Base-by-base conservation (phyloP, 2,329 filamentous ascomycete genomes). In the Cordyceps militaris region DNA sequence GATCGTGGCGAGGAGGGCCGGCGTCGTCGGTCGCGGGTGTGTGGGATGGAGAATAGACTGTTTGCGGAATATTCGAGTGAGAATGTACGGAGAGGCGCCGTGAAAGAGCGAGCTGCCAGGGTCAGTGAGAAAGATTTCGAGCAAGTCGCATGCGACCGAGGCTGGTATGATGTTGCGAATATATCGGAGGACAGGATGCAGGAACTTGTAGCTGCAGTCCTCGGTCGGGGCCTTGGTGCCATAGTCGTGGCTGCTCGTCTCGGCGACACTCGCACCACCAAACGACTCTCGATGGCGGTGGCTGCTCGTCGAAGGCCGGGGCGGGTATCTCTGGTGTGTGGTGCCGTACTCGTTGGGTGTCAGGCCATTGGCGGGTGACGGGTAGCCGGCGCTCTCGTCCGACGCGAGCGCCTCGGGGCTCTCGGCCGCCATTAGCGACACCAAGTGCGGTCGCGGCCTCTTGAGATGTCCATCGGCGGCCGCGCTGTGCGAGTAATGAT, bases 71-170 rank as follows among this genome's bases (percentile, higher is more conserved):
- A 80, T 71, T 23, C 74, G 69, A 0, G 75, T 76, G 21, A 79
- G 67, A 16, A 79, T 73, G 58, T 79, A 79, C 0, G 77, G 76
- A 4, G 76, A 79, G 0, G 74, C 71, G 38, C 70, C 73, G 14
- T 73, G 70, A 59, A 77, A 76, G 0, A 76, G 65, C 3, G 73
- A 74, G 55, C 69, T 74, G 3, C 73, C 74, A 0, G 74, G 71
- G 26, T 76, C 75, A 11, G 72, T 73, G 59, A 80, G 71, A 61
- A 76, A 80, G 1, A 77, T 70, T 50, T 79, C 76, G 2, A 80
- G 67, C 13, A 80, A 69, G 26, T 79, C 73, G 53, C 74, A 77
- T 0, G 76, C 77, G 2, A 77, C 66, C 2, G 70, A 69, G 2
- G 70, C 67, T 2, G 71, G 67, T 43, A 79, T 67, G 47, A 75